Evolutionary conservation across 2,329 filamentous ascomycete species (phyloP), one percentile per base, ranked within the genome.

Genomic region (Sordariomycetes sp.): DNA sequence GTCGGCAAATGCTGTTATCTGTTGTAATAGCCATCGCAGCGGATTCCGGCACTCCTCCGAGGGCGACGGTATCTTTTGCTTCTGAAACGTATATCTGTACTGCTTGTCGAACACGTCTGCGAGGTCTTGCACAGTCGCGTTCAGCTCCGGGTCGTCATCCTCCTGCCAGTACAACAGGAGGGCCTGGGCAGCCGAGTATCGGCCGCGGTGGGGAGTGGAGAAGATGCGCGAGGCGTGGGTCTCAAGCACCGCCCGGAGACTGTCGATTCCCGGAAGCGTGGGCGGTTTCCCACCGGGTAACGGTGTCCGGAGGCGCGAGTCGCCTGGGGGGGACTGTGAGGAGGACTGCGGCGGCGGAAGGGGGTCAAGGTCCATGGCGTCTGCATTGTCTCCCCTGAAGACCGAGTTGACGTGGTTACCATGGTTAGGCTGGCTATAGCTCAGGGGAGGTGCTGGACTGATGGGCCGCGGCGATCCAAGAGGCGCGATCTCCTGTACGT

Each of bases 141-240:
- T 64, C n/a, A 65, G 60, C 22, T 65, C 66, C 2, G 60, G 56
- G 14, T 80, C 74, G 14, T 77, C 72, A 55, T 83, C 80, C 46
- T 81, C 78, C 59, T 80, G 74, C 81, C 81, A 84, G 59, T 75
- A 73, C 4, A 83, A 67, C n/a, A 83, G 65, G n/a, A 83, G 72
- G 2, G 70, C 79, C 56, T 78, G 74, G 2, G 76, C 80, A n/a
- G 71, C 70, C 50, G 70, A 77, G 62, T 84, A 84, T 14, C 81
- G 78, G 60, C 75, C 76, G 51, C 79, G 77, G 57, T 72, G 72
- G 3, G 78, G 72, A 8, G 75, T 78, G 16, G 77, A 73, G 32
- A 82, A 68, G 58, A 81, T 77, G 54, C 72, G 74, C 8, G 77
- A 74, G 6, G 76, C 76, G 22, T 74, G 74, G 57, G 68, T 73